Percentiles rank a stretch among this genome's conserved stretches.
phyloP scores from a whole-genome alignment of 306 rosid species.

The Erythrophleum fordii region DNA sequence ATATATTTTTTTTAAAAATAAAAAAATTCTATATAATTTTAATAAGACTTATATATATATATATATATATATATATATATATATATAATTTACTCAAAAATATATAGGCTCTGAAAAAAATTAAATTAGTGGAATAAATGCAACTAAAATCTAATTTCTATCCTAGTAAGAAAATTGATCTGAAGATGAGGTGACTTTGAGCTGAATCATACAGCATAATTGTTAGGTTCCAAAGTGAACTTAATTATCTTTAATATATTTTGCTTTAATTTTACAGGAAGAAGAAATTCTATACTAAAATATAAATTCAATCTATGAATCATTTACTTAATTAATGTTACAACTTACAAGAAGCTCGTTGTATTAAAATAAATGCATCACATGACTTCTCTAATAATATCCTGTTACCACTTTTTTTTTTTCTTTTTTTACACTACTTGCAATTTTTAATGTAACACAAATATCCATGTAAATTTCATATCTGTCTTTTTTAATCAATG shows the following conservation, averaged over 20 bases:
- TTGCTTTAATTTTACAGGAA: neutral
- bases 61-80: too few relatives aligned
- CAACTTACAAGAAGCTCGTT: neutral
- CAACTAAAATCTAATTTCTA: too few relatives aligned
- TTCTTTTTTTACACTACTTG: too few relatives aligned
- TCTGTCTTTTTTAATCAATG: neutral
- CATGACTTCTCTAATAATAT: neutral
- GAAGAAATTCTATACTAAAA: neutral
- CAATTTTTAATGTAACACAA: neutral
- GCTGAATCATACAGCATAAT: neutral
- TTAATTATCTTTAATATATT: neutral
- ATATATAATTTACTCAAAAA: too few relatives aligned
- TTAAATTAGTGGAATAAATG: too few relatives aligned
- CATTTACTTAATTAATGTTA: neutral
- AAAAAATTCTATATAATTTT: too few relatives aligned
- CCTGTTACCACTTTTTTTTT: neutral
- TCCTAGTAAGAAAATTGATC: too few relatives aligned
- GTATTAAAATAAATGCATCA: neutral
- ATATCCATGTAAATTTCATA: neutral
- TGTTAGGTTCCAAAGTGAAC: neutral
- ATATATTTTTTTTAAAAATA: too few relatives aligned
- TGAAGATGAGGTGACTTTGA: too few relatives aligned
- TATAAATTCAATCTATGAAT: neutral
- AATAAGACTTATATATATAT: too few relatives aligned
- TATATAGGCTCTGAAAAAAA: neutral